Base-by-base conservation (phyloP, 805 yeast species). In the Jamesozyma spencerorum region DNA sequence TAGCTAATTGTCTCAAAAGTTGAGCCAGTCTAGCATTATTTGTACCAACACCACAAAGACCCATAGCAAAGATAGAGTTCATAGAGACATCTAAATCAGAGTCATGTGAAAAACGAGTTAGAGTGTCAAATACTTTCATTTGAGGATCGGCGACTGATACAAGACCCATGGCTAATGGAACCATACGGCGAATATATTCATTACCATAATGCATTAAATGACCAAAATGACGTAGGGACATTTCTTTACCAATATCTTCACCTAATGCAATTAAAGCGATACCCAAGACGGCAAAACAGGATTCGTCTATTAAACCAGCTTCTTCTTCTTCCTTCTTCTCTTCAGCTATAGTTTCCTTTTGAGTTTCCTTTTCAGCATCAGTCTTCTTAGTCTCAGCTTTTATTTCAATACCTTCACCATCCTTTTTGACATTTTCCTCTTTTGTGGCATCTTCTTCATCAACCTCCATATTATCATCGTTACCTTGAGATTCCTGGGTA, bases 151-250 rank as follows among this genome's bases (percentile, higher is more conserved):
- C 85, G 2, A 94, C 81, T 4, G 95, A 85, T 6, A 90, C 83
- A 45, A 92, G 74, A 38, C 96, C 97, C 88, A 92, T 84, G n/a
- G 98, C 97, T 50, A 92, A 72, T 27, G 99, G 99, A 34, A 92
- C 97, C 15, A 96, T 88, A 53, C 95, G 77, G 54, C 88, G 81
- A 45, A 92, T 85, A 45, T 85, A 74, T 18, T 92, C 79, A 53
- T 85, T 88, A 44, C 99, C 98, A 60, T 92, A 92, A 62, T 92
- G 98, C 94, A 92, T 86, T 62, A 92, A 72, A 64, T 92, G 98
- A 36, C 95, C 88, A 62, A 90, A 90, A 64, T 92, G 98, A 60
- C 98, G 88, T 57, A 90, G 68, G 8, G 90, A 81, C 98, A 92
- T 92, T 52, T 90, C 96, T 63, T 85, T 94, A 27, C 99, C 98